Percentiles rank a stretch among this genome's conserved stretches.
These are phyloP conservation scores for Euphorbia peplus DNA, from an alignment of 345 rosid genomes.

Conservation along the genomic window DNA sequence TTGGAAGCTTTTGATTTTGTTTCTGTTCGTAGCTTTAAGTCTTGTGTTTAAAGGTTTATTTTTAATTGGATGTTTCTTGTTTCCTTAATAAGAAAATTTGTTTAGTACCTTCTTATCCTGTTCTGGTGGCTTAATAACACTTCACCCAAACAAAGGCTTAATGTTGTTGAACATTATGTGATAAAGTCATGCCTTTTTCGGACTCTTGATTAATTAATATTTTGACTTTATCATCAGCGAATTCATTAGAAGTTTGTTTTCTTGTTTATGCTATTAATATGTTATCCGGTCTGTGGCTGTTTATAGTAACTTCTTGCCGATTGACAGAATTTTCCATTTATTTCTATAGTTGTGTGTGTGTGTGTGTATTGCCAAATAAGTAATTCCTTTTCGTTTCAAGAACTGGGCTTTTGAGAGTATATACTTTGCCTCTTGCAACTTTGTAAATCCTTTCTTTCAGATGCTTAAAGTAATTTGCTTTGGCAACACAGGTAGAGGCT, in stretches of 20 bases:
- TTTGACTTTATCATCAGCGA: neutral
- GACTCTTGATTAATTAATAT: neutral
- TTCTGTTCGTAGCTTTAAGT: too few relatives aligned
- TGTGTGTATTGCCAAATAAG: neutral
- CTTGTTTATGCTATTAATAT: neutral
- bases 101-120: neutral
- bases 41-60: neutral
- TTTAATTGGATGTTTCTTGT: neutral
- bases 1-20: too few relatives aligned
- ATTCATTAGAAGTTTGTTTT: neutral
- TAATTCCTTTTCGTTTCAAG: neutral
- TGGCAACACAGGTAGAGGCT: constrained; percentile 39
- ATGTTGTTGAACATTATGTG: neutral
- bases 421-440: neutral
- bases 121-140: neutral
- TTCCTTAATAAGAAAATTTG: neutral
- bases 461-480: constrained; percentile 8
- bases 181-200: neutral
- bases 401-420: neutral
- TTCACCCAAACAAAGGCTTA: neutral
- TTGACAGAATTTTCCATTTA: neutral
- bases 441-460: neutral
- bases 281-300: neutral
- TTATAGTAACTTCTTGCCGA: neutral
- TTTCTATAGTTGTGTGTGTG: neutral